These are phyloP conservation scores for Nannizziopsis barbatae DNA, from an alignment of 2,329 filamentous ascomycete genomes.

Conservation along the genomic window DNA sequence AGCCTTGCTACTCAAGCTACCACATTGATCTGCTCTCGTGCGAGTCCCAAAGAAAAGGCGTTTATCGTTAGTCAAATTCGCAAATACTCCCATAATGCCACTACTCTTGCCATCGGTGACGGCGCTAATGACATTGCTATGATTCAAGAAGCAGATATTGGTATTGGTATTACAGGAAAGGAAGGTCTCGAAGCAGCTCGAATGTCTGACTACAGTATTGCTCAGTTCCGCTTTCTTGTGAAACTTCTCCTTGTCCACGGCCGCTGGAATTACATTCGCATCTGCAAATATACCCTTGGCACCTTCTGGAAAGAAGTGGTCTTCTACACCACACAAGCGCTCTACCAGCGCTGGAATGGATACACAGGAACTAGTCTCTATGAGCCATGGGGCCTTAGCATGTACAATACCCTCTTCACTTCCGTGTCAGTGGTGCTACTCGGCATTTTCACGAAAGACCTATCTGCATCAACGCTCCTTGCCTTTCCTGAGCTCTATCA, in stretches of 20 bases:
- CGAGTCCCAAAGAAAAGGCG: constrained; percentile 74
- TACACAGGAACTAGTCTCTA: constrained; percentile 79
- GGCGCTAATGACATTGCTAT: constrained; percentile 92
- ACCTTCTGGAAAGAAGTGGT: constrained; percentile 81
- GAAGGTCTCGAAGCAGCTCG: constrained; percentile 77
- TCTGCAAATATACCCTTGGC: constrained; percentile 70
- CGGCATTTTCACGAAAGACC: constrained; percentile 73
- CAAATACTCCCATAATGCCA: constrained; percentile 57
- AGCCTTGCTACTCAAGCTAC: constrained; percentile 68
- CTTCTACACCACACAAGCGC: constrained; percentile 70
- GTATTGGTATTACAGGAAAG: constrained; percentile 80
- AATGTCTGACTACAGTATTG: constrained; percentile 77
- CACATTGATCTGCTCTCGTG: constrained; percentile 79
- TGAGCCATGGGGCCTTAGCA: constrained; percentile 72
- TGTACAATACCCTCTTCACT: constrained; percentile 91
- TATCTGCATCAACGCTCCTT: constrained; percentile 61
- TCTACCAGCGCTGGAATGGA: constrained; percentile 70
- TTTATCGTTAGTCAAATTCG: constrained; percentile 67
- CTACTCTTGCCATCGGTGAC: constrained; percentile 79
- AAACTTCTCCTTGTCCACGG: constrained; percentile 71
- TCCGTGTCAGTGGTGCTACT: constrained; percentile 72
- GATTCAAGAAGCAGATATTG: constrained; percentile 84
- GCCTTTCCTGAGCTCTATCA: constrained; percentile 79
- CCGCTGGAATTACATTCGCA: constrained; percentile 73
- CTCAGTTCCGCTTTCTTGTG: constrained; percentile 73